Base-by-base conservation (phyloP, 192 early-diverging fungal genomes). In the Chytriomyces hyalinus region DNA sequence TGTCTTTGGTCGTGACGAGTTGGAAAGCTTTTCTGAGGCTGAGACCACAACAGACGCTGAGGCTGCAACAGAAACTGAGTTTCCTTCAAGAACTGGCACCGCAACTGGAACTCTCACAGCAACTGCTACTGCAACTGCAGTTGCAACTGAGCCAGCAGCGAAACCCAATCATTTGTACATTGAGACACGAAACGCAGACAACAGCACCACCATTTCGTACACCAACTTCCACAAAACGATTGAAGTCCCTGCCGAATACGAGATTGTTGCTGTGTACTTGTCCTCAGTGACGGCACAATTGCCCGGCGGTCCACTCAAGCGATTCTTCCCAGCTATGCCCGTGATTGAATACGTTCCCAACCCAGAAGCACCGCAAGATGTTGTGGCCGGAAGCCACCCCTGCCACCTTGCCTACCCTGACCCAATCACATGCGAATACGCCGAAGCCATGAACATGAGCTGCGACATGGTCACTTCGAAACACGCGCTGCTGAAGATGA, bases 401-500 rank as follows among this genome's bases (percentile, higher is more conserved):
- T 73, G 71, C n/a, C 26, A 73, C 28, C 45, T 73, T 13, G 71
- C 71, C 2, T 36, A 43, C 45, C 71, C 71, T 1, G 44, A 61
- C 20, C 43, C 15, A 22, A 6, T 73, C 3, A 17, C 57, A 15
- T 43, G 71, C 8, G 15, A 73, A 44, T 61, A 62, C 0, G 60
- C 49, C 24, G 71, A 73, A 44, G 46, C 11, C 28, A 73, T 73
- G 71, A 49, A 45, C 10, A 73, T 73, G 71, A 20, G n/a, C 24
- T 73, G 60, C 46, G 24, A 60, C 5, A 63, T n/a, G 28, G 43
- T 22, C 20, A 20, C 45, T 6, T 46, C 45, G 11, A 28, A 11
- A 43, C 71, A 73, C 49, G 44, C 24, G 13, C 5, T 61, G n/a
- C 46, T 49, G 59, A 73, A 73, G 61, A 73, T 73, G 71, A 57